phyloP scores from a whole-genome alignment of 140 eudicot genomes.

The Ambrosia hybrid region DNA sequence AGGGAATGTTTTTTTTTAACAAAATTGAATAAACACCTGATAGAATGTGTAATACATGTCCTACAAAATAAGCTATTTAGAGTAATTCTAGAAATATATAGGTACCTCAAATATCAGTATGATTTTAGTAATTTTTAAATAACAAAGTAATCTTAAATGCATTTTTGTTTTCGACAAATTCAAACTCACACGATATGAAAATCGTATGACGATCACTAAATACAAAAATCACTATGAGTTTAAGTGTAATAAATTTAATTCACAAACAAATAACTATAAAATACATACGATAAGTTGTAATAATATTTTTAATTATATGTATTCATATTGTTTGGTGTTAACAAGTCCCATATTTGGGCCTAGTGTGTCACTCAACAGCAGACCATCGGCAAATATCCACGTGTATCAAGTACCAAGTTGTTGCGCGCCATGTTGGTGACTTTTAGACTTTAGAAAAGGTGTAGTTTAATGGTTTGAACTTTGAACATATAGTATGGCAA shows the following conservation, averaged over 20 bases:
- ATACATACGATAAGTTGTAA: background rate
- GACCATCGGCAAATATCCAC: constrained; percentile 9
- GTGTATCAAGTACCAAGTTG: background rate
- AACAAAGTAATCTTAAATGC: background rate
- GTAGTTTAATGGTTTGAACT: too few species aligned
- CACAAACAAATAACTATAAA: too few species aligned
- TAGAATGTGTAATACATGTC: too few species aligned
- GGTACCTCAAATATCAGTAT: background rate
- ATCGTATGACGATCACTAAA: too few species aligned
- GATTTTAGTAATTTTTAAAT: background rate
- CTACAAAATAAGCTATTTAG: too few species aligned
- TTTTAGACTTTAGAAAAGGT: too few species aligned
- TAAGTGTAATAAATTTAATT: too few species aligned
- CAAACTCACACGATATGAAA: too few species aligned
- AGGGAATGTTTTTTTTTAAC: constrained; percentile 24
- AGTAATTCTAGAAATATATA: background rate
- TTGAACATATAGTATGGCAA: too few species aligned
- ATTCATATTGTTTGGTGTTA: background rate
- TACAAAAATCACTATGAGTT: too few species aligned
- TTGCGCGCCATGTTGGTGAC: background rate
- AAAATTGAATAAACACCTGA: background rate
- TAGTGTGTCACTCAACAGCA: background rate
- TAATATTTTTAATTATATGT: background rate
- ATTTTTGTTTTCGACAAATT: background rate
- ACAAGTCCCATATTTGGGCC: constrained; percentile 9